Percentiles rank a stretch among this genome's conserved stretches.
These are phyloP conservation scores for Botrytis fragariae DNA, from an alignment of 2,329 filamentous ascomycete species.

Conservation along the genomic window DNA sequence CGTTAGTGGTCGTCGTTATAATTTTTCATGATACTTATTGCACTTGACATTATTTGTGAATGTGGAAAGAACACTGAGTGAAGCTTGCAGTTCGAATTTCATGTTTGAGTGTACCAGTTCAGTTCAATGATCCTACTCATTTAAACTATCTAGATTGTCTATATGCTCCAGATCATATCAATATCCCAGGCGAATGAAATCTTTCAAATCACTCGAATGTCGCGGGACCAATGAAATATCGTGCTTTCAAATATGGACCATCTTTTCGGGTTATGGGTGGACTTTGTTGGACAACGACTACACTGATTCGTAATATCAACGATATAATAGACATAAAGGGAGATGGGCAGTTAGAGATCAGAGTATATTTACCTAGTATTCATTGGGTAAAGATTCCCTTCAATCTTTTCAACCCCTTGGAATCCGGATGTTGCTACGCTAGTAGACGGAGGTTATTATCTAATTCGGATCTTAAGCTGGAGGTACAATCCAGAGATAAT, in stretches of 20 bases:
- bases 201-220: not conserved
- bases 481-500: not conserved
- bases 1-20: not conserved
- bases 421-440: not conserved
- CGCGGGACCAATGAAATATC: not conserved
- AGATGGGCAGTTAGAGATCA: not conserved
- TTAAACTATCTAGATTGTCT: not conserved
- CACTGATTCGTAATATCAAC: not conserved
- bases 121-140: not conserved
- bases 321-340: not conserved
- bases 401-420: not conserved
- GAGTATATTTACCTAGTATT: not conserved
- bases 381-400: not conserved
- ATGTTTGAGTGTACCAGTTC: not conserved
- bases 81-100: not conserved
- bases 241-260: not conserved
- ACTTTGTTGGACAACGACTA: not conserved
- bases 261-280: no score
- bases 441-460: constrained; percentile 1
- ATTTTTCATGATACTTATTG: not conserved
- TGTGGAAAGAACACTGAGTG: not conserved
- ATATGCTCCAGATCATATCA: not conserved
- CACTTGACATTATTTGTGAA: not conserved
- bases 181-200: not conserved
- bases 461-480: not conserved